A percentile compares a stretch with the other conserved stretches of the same genome.
Conservation (phyloP, 108 stramenopile species). For the Nannochloropsis salina region DNA sequence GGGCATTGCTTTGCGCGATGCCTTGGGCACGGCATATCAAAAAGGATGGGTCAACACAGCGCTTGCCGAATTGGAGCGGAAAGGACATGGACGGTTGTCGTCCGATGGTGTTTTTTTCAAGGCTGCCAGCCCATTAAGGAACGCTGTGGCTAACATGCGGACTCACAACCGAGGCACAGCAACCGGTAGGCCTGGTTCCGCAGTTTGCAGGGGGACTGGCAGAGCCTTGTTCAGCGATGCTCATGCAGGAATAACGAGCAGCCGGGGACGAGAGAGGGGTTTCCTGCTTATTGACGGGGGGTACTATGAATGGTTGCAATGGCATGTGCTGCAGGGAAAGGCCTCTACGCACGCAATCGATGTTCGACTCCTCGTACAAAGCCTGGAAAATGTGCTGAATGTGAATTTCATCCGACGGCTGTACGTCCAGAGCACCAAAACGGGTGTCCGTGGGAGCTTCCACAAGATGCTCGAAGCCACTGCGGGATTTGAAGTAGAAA, state of each 20-base stretch:
- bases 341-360: not conserved
- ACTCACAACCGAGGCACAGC: not conserved
- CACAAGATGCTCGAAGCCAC: not conserved
- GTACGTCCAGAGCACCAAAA: not conserved
- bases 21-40: not conserved
- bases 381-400: constrained; percentile 11
- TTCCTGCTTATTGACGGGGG: not conserved
- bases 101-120: not conserved
- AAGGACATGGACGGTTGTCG: not conserved
- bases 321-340: not conserved
- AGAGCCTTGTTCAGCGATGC: not conserved
- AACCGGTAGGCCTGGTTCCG: not conserved
- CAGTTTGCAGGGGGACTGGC: not conserved
- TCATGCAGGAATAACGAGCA: not conserved
- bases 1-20: not conserved
- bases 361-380: not conserved
- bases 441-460: not conserved
- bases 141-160: not conserved
- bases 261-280: not conserved
- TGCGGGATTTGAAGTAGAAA: constrained; percentile 17
- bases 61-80: not conserved
- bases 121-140: not conserved
- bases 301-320: constrained; percentile 17
- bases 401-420: not conserved
- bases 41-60: constrained; percentile 6